Base-by-base conservation (phyloP, 345 rosid species). In the Salix arbutifolia region DNA sequence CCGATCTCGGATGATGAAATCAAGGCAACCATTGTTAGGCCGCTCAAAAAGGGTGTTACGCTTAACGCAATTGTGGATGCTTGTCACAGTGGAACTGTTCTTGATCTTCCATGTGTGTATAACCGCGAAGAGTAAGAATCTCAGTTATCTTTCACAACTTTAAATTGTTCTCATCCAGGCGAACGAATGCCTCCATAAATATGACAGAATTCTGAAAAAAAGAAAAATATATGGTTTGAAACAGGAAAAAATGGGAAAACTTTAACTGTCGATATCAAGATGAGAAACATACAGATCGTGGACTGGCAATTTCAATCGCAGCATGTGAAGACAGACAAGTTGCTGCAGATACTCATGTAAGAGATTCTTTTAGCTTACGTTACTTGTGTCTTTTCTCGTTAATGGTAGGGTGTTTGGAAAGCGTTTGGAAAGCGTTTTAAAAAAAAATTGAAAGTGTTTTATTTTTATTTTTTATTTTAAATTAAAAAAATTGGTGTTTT, bases 11-110 rank as follows among this genome's bases (percentile, higher is more conserved):
- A 87, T 37, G 82, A 86, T 31, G 78, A 87, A 12, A 87, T 90
- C 3, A 84, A 89, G 70, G 17, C 83, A 8, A 35, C 74, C 72
- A 84, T 90, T 11, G 92, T 90, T 9, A 40, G 75, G 75, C 92
- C 91, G 0, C 86, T 90, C 21, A 69, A 31, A 1, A 4, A 48
- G 4, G 91, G 88, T 30, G 91, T 89, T 33, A 88, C 79, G 13
- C 92, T 90, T 75, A 90, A 89, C 56, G 90, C 92, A 65, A 81
- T 90, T 35, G 80, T 90, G 33, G 92, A 90, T 79, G 86, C 92
- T 70, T 90, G 94, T 71, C 94, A 90, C 42, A 90, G 94, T 64
- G 92, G 92, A 60, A 90, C 94, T 26, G 76, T 89, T 40, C 89
- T 90, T n/a, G 94, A 90, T 80, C 89, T 90, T 21, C 50, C 75